phyloP scores from a whole-genome alignment of 164 flowering plant species.

The Euptelea pleiosperma region DNA sequence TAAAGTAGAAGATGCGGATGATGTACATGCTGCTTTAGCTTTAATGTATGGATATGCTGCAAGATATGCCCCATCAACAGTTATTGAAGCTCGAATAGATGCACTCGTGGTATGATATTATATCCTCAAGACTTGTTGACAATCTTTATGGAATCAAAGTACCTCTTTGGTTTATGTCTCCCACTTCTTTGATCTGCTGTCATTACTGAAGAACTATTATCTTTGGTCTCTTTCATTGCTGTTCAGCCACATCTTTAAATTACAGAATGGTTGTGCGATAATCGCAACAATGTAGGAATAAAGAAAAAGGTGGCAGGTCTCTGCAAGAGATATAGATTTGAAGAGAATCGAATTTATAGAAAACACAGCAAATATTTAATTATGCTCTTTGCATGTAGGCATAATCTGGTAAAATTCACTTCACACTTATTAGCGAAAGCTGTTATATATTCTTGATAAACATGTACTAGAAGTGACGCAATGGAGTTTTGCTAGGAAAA shows the following conservation, averaged over 20 bases:
- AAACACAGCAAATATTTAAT: too few relatives aligned
- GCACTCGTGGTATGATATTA: conserved; percentile 76
- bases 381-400: too few relatives aligned
- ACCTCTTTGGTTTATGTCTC: not conserved
- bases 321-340: not conserved
- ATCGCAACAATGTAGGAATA: too few relatives aligned
- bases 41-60: conserved; percentile 99
- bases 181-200: not conserved
- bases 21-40: conserved; percentile 96
- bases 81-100: conserved; percentile 97
- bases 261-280: too few relatives aligned
- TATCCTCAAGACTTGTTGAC: not conserved
- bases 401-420: not conserved
- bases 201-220: not conserved
- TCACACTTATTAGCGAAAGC: not conserved
- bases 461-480: too few relatives aligned
- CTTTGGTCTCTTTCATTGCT: not conserved
- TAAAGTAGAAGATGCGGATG: conserved; percentile 79
- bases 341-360: too few relatives aligned
- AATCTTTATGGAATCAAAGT: not conserved
- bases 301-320: not conserved
- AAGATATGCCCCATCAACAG: conserved; percentile 95
- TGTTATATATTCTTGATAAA: not conserved
- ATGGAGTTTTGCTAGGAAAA: too few relatives aligned
- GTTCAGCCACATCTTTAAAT: too few relatives aligned